Percentiles rank a stretch among this genome's conserved stretches.
These are phyloP conservation scores for Hymenotorrendiella dingleyae DNA, from an alignment of 2,329 filamentous ascomycete genomes.

Conservation along the genomic window DNA sequence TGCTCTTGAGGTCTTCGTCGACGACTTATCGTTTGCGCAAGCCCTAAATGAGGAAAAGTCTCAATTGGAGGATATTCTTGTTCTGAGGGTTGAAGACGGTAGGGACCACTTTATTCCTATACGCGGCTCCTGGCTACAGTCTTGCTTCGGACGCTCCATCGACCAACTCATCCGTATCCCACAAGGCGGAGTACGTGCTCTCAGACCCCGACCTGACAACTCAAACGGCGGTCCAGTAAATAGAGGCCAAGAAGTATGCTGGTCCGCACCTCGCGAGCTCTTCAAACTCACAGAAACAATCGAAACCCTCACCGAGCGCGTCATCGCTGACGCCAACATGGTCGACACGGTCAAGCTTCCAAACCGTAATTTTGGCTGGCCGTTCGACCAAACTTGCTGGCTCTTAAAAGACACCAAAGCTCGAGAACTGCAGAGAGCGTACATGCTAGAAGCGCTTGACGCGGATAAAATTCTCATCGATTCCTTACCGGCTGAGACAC, in stretches of 20 bases:
- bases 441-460: slow-evolving; percentile 65
- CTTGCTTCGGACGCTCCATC: slow-evolving; percentile 79
- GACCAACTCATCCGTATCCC: slow-evolving; percentile 83
- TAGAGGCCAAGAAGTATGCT: slow-evolving; percentile 53
- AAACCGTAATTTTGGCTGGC: slow-evolving; percentile 50
- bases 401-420: slow-evolving; percentile 29
- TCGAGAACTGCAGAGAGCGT: slow-evolving; percentile 28
- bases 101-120: slow-evolving; percentile 89
- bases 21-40: slow-evolving; percentile 56
- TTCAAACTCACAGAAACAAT: slow-evolving; percentile 84
- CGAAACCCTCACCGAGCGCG: slow-evolving; percentile 49
- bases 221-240: slow-evolving; percentile 30
- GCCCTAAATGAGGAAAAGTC: slow-evolving; percentile 63
- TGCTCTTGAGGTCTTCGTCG: slow-evolving; percentile 61
- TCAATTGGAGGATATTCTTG: slow-evolving; percentile 76
- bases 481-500: slow-evolving; percentile 55
- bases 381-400: slow-evolving; percentile 39
- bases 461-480: slow-evolving; percentile 56
- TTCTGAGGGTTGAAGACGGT: slow-evolving; percentile 76
- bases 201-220: slow-evolving; percentile 27
- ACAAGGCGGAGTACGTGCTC: slow-evolving; percentile 67
- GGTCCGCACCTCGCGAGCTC: slow-evolving; percentile 81
- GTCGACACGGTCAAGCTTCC: slow-evolving; percentile 48
- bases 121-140: slow-evolving; percentile 70
- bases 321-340: slow-evolving; percentile 56